Evolutionary conservation across 179 eudicot genomes (phyloP).

Genomic region (Beta lomatogona): DNA sequence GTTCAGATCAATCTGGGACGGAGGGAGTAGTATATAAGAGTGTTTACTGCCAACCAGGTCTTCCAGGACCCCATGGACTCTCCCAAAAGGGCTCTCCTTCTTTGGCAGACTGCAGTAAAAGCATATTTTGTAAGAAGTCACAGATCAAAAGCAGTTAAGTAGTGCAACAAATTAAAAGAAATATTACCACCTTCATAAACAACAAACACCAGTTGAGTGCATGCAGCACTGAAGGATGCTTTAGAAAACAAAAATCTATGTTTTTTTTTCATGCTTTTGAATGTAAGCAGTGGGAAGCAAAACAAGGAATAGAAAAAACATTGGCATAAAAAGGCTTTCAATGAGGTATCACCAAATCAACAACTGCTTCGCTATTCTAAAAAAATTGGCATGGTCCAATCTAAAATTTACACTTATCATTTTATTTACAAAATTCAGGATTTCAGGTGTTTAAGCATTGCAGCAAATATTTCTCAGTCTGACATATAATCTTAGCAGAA

Average conservation of each 20-base stretch:
- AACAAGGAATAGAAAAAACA: not conserved
- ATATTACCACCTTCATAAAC: not conserved
- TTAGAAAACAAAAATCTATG: not conserved
- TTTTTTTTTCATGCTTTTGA: not conserved
- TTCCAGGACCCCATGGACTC: constrained; percentile 30
- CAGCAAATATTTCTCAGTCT: not conserved
- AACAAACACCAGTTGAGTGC: not conserved
- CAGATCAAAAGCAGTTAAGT: not conserved
- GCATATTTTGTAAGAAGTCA: constrained; percentile 5
- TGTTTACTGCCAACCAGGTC: constrained; percentile 87
- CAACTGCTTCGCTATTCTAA: no score
- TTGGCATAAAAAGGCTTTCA: not conserved
- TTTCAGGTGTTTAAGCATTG: not conserved
- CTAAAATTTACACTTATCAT: not conserved
- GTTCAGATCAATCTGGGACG: no score
- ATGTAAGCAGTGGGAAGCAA: not conserved
- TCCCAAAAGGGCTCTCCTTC: constrained; percentile 96
- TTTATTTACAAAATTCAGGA: not conserved
- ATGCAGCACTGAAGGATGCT: not conserved
- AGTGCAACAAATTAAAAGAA: not conserved
- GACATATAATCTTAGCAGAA: not conserved
- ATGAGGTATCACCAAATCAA: no score
- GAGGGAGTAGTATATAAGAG: no score
- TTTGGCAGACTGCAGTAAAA: constrained; percentile 79
- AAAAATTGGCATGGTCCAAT: not conserved